Percentiles rank a stretch among this genome's conserved stretches.
These are phyloP conservation scores for Magnolia officinalis DNA, from an alignment of 164 flowering plant species.

Conservation along the genomic window DNA sequence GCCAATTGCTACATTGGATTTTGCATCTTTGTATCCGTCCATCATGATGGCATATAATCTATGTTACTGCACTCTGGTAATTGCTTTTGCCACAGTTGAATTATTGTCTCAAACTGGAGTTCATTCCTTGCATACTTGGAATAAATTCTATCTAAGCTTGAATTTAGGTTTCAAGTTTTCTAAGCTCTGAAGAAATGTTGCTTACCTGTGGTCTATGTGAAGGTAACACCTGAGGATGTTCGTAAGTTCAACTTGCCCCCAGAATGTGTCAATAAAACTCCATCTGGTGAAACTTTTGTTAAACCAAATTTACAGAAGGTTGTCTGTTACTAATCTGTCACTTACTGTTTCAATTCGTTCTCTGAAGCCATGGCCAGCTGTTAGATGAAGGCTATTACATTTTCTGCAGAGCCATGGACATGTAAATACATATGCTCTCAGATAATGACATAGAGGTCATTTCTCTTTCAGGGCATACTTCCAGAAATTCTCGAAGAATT, in stretches of 20 bases:
- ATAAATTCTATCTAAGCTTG: background rate
- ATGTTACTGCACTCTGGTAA: slow-evolving; percentile 95
- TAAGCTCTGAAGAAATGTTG: slow-evolving; percentile 6
- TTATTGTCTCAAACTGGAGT: background rate
- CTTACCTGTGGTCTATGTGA: slow-evolving; percentile 15
- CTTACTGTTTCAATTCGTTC: background rate
- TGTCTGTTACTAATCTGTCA: slow-evolving; percentile 2
- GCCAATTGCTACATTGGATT: slow-evolving; percentile 97
- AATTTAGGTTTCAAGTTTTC: background rate
- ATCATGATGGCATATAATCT: slow-evolving; percentile 99
- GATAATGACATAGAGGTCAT: background rate
- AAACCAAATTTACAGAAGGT: slow-evolving; percentile 88
- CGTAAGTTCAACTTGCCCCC: slow-evolving; percentile 77
- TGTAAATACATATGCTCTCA: background rate
- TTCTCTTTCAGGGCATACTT: slow-evolving; percentile 78
- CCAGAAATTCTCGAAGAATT: slow-evolving; percentile 97
- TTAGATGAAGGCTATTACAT: background rate
- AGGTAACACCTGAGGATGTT: slow-evolving; percentile 88
- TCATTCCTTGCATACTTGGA: background rate
- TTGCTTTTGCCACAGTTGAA: slow-evolving; percentile 3
- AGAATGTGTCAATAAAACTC: slow-evolving; percentile 83
- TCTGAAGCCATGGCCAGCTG: background rate
- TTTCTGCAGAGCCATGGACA: background rate
- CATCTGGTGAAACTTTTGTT: slow-evolving; percentile 96
- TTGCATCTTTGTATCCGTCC: slow-evolving; percentile 98